Evolutionary conservation across 1,284 basidiomycete genomes (phyloP).

Genomic region (Ganoderma multipileum): DNA sequence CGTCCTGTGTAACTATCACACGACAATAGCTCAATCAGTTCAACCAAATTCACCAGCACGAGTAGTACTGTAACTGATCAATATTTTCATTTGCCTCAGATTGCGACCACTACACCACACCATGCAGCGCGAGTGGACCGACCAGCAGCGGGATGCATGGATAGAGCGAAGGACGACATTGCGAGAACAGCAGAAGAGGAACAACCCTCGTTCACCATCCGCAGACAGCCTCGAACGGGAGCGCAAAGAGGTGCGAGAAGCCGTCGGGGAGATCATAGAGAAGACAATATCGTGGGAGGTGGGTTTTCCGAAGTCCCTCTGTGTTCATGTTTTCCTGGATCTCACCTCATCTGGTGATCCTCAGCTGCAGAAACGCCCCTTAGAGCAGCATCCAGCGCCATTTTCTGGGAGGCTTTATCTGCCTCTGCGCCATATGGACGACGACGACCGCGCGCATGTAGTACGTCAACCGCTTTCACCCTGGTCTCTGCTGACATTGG

Average conservation of each 20-base stretch:
- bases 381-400: background rate
- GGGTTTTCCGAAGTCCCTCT: background rate
- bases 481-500: background rate
- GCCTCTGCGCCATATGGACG: background rate
- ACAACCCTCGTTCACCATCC: background rate
- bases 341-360: background rate
- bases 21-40: background rate
- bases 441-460: background rate
- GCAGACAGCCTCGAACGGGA: background rate
- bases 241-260: background rate
- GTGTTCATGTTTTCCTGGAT: background rate
- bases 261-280: background rate
- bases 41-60: background rate
- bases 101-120: background rate
- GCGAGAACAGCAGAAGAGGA: background rate
- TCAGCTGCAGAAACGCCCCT: background rate
- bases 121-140: background rate
- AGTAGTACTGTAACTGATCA: background rate
- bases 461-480: background rate
- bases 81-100: background rate
- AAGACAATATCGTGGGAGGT: background rate
- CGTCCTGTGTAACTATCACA: background rate
- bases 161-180: background rate
- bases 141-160: background rate
- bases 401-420: background rate